Conservation (phyloP, 805 yeast genomes). For the Yamadazyma phyllophila region DNA sequence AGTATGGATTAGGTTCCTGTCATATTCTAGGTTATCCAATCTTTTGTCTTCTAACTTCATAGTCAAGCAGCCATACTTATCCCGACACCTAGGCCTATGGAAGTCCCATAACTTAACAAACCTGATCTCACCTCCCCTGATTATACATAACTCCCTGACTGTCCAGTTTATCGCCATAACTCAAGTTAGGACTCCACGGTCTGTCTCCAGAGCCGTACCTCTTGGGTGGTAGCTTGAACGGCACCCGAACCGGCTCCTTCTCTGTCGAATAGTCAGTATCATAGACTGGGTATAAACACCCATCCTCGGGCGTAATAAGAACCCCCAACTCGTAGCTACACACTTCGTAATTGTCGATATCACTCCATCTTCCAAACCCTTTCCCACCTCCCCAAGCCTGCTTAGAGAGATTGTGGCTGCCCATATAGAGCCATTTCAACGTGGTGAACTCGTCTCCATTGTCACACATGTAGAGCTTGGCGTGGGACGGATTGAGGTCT, state of each 20-base stretch:
- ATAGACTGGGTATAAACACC: constrained; percentile 43
- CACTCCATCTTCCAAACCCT: constrained; percentile 14
- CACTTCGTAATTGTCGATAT: constrained; percentile 24
- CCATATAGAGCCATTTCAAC: constrained; percentile 66
- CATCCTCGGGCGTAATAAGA: constrained; percentile 19
- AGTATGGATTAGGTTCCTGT: too few species aligned
- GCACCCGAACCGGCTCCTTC: constrained; percentile 43
- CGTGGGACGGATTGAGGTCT: constrained; percentile 55
- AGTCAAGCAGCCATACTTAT: too few species aligned
- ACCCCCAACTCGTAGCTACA: constrained; percentile 42
- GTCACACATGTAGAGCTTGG: constrained; percentile 60
- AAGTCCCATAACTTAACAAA: too few species aligned
- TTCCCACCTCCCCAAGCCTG: constrained; percentile 72
- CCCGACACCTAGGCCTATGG: too few species aligned
- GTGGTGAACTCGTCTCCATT: constrained; percentile 49
- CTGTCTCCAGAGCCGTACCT: constrained; percentile 38
- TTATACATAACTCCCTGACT: constrained; percentile 21
- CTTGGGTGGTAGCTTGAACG: constrained; percentile 52
- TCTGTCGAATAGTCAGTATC: constrained; percentile 27
- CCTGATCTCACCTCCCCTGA: not conserved
- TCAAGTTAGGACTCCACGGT: constrained; percentile 46
- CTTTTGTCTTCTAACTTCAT: too few species aligned
- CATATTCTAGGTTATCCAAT: too few species aligned
- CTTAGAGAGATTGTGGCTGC: constrained; percentile 72
- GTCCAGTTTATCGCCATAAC: constrained; percentile 21